A percentile compares a stretch with the other conserved stretches of the same genome.
These are phyloP conservation scores for Solanum sitiens DNA, from an alignment of 257 asterid genomes.

Conservation along the genomic window DNA sequence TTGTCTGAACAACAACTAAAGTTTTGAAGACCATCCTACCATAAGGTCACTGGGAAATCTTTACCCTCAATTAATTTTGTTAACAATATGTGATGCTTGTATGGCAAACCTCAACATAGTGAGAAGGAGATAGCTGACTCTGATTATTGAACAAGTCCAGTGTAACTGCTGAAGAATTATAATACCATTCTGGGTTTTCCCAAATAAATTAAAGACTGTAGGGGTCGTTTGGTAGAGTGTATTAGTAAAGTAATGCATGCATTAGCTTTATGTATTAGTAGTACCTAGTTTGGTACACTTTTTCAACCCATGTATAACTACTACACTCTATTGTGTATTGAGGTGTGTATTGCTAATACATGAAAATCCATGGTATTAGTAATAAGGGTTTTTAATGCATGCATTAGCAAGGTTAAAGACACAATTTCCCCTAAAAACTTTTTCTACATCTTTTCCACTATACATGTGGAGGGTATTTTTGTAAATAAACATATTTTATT, in stretches of 20 bases:
- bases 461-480: not conserved
- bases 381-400: not conserved
- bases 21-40: not conserved
- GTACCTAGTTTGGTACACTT: no score
- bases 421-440: not conserved
- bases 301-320: no score
- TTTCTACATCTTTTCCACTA: not conserved
- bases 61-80: not conserved
- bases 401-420: not conserved
- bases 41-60: not conserved
- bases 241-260: not conserved
- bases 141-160: not conserved
- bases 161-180: not conserved
- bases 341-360: not conserved
- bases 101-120: not conserved
- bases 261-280: not conserved
- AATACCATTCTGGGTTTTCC: not conserved
- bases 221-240: not conserved
- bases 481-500: not conserved
- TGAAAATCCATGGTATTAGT: not conserved
- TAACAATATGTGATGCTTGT: not conserved
- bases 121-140: not conserved
- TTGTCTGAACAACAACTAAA: not conserved
- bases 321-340: not conserved
- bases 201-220: not conserved